phyloP scores from a whole-genome alignment of 176 grass and related monocot species.

The Carex pumila region DNA sequence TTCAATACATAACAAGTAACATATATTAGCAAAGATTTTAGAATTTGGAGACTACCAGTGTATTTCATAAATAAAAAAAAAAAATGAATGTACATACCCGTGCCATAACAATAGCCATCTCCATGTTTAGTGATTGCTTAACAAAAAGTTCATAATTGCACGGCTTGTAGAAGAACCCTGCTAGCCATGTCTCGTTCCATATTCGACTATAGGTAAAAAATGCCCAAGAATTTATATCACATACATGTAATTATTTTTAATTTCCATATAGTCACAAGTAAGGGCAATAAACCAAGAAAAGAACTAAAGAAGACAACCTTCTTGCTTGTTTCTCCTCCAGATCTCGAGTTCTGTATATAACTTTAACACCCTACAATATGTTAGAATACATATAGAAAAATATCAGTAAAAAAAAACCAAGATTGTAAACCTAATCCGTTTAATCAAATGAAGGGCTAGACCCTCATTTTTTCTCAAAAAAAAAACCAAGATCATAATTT shows the following conservation, averaged over 20 bases:
- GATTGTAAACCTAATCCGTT: too few relatives aligned
- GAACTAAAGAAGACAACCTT: slow-evolving; percentile 38
- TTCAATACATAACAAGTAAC: slow-evolving; percentile 18
- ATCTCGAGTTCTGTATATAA: slow-evolving; percentile 79
- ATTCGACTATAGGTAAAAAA: slow-evolving; percentile 43
- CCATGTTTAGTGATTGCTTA: slow-evolving; percentile 98
- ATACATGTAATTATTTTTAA: background rate
- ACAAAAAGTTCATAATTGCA: slow-evolving; percentile 99
- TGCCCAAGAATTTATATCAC: background rate
- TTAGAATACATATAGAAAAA: background rate
- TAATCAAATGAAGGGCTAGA: too few relatives aligned
- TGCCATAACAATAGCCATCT: slow-evolving; percentile 94
- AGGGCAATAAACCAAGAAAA: background rate
- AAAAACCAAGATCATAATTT: background rate
- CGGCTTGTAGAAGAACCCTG: slow-evolving; percentile 91
- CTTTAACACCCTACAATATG: slow-evolving; percentile 66
- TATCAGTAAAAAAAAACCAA: background rate
- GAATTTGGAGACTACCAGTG: background rate
- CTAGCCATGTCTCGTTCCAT: slow-evolving; percentile 90
- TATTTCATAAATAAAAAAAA: background rate
- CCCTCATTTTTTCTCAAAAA: too few relatives aligned
- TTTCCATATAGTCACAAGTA: background rate
- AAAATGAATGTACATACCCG: slow-evolving; percentile 31
- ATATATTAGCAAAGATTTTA: background rate
- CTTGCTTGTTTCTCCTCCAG: slow-evolving; percentile 74